Conservation (phyloP, 768 basidiomycete species). For the Auriscalpium microsporum region DNA sequence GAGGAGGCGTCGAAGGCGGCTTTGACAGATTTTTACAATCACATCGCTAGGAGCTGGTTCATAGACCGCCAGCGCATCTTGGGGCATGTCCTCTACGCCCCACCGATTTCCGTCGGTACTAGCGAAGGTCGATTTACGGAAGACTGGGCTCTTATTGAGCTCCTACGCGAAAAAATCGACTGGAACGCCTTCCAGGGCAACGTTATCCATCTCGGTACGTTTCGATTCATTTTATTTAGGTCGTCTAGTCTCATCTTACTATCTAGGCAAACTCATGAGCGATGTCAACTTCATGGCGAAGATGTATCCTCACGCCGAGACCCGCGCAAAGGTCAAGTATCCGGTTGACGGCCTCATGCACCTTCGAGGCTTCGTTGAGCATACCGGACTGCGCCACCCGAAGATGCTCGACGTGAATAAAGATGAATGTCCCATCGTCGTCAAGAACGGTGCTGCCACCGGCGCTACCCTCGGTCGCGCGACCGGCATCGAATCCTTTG, state of each 20-base stretch:
- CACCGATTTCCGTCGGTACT: not conserved
- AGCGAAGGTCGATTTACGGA: not conserved
- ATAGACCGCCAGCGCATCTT: not conserved
- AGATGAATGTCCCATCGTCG: conserved; percentile 9
- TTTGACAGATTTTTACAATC: not conserved
- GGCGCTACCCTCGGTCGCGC: conserved; percentile 18
- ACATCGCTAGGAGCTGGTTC: not conserved
- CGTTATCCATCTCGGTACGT: not conserved
- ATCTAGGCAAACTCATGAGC: not conserved
- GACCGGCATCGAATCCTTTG: conserved; percentile 17
- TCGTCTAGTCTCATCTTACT: not conserved
- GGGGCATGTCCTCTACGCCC: not conserved
- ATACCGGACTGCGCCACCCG: conserved; percentile 13
- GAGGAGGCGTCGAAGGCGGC: not conserved
- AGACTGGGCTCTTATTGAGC: not conserved
- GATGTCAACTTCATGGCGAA: not conserved
- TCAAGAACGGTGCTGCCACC: conserved; percentile 20
- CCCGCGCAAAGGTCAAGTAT: conserved; percentile 8
- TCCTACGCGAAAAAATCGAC: not conserved
- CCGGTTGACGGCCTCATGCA: conserved; percentile 16
- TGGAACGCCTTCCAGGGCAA: not conserved
- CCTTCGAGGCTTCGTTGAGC: conserved; percentile 12
- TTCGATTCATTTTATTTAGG: not conserved
- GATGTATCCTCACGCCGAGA: conserved; percentile 13
- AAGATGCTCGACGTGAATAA: conserved; percentile 8